Base-by-base conservation (phyloP, 805 yeast genomes). In the Candida nemodendra region DNA sequence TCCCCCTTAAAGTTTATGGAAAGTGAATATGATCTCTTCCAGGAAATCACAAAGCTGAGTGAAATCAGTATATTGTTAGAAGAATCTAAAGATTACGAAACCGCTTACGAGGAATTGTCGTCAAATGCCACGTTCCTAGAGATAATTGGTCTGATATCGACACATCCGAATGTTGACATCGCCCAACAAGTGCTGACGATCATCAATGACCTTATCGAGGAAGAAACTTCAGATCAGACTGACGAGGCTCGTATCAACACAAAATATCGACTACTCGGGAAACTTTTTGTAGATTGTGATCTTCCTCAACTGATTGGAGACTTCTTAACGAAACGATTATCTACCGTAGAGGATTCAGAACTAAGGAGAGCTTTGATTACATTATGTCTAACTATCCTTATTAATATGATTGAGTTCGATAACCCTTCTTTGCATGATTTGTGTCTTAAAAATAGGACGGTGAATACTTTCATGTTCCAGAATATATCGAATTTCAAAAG, bases 21-120 rank as follows among this genome's bases (percentile, higher is more conserved):
- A 17, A 45, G 47, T 18, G 57, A 53, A 25, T 50, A 38, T 16
- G 44, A 44, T 14, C 32, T 53, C 15, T 40, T 36, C 13, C 47
- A 50, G 27, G 45, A 34, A 4, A 30, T 53, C 16, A 47, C 48
- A 34, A 34, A 28, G 2, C 34, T 51, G 33, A 40, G 48, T 13
- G 57, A 52, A 28, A 19, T 52, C 11, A 38, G 45, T 17, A 38
- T 51, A 24, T 42, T 37, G 5, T 15, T 51, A 19, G 29, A 30
- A 4, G 51, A 47, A 18, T 38, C 37, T 8, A 18, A 29, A 2
- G 47, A 46, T 21, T 42, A 34, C 33, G 26, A 35, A n/a, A 35
- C 30, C 9, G 42, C 41, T 26, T 42, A 34, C 12, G n/a, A 21
- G 9, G 48, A 38, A 23, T 18, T 42, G 8, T 9, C 13, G 9